Percentiles rank a stretch among this genome's conserved stretches.
Evolutionary conservation across 2,329 filamentous ascomycete species (phyloP).

Genomic region (Alternaria novae-zelandiae): DNA sequence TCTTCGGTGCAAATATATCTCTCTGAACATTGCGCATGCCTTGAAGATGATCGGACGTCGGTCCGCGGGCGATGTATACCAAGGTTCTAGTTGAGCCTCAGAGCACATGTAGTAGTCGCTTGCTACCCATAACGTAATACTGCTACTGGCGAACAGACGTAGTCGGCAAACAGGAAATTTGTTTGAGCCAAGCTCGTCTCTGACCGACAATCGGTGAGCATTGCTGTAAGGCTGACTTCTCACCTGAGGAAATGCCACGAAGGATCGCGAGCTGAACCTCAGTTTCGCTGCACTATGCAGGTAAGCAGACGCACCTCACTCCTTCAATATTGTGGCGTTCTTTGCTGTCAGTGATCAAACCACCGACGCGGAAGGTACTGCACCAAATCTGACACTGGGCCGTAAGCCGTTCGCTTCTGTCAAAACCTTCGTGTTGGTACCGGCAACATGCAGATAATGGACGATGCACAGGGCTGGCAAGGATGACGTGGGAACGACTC

Average conservation of each 20-base stretch:
- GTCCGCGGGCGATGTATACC: neutral
- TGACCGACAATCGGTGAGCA: conserved; percentile 3
- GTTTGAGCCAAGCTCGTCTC: neutral
- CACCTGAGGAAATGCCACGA: conserved; percentile 2
- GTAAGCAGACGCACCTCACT: conserved; percentile 15
- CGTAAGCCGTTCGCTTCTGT: conserved; percentile 15
- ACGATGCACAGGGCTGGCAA: neutral
- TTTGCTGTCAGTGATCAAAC: conserved; percentile 13
- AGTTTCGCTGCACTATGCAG: conserved; percentile 17
- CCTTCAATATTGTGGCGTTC: conserved; percentile 37
- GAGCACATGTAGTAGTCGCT: neutral
- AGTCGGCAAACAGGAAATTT: neutral
- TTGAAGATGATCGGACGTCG: neutral
- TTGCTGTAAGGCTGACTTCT: conserved; percentile 9
- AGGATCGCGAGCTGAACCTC: conserved; percentile 3
- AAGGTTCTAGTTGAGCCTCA: neutral
- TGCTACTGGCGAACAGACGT: neutral
- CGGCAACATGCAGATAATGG: neutral
- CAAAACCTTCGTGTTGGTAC: conserved; percentile 1
- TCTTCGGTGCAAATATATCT: neutral
- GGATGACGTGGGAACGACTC: neutral
- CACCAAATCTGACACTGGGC: conserved; percentile 11
- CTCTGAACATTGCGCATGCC: neutral
- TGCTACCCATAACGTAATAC: neutral
- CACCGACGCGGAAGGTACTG: conserved; percentile 1